Evolutionary conservation across 331 rosid genomes (phyloP).

Genomic region (Cydonia oblonga): DNA sequence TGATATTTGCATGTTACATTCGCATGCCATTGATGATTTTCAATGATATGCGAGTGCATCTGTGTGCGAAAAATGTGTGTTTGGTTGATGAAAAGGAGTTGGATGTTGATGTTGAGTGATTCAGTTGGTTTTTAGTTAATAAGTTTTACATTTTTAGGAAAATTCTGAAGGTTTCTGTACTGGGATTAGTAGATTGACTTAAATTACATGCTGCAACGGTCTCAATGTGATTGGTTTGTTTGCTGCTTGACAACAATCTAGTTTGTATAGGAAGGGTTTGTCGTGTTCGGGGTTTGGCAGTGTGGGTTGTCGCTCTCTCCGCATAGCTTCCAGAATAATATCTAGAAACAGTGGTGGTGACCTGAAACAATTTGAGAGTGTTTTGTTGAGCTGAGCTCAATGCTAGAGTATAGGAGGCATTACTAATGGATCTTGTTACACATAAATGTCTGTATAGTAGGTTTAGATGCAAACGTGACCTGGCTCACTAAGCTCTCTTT

Average conservation of each 20-base stretch:
- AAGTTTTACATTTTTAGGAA: background rate
- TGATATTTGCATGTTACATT: background rate
- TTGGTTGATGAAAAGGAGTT: slow-evolving; percentile 1
- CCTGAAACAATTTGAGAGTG: background rate
- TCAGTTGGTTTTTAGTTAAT: background rate
- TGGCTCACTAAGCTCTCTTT: background rate
- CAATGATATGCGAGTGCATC: background rate
- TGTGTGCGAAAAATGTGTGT: background rate
- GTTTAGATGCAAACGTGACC: background rate
- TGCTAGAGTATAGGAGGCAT: background rate
- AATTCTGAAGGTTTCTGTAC: background rate
- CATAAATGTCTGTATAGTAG: background rate
- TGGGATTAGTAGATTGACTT: background rate
- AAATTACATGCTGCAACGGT: background rate
- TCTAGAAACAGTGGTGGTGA: background rate
- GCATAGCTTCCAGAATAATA: background rate
- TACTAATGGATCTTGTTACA: background rate
- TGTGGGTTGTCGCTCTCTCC: background rate
- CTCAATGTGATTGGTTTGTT: background rate
- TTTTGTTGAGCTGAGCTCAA: background rate
- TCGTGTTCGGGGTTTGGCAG: background rate
- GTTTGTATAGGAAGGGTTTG: background rate
- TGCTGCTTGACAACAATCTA: background rate
- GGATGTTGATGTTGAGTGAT: background rate
- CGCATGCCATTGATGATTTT: background rate